Base-by-base conservation (phyloP, 768 basidiomycete species). In the Ramaria sp. region DNA sequence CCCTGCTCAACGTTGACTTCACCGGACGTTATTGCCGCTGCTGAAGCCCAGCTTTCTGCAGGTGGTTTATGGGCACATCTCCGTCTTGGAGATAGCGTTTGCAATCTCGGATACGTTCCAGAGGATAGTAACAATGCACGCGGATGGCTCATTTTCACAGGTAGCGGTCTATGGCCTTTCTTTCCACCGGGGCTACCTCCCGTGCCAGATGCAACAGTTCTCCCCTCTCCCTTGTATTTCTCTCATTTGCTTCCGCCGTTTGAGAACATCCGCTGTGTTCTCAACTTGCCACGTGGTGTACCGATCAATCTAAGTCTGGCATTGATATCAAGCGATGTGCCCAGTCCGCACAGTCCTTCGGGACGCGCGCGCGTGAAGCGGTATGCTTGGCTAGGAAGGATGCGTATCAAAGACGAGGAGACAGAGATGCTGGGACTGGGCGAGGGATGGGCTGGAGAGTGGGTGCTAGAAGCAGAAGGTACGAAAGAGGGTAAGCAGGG, bases 191-290 rank as follows among this genome's bases (percentile, higher is more conserved):
- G 62, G 0, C 71, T 74, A 3, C 67, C 81, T 3, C 69, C 83
- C 4, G 79, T 82, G 1, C 74, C 83, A 1, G 75, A 88, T 19
- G 75, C 72, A 51, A 75, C 50, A 7, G 24, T 45, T 15, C 59
- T 91, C 9, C 86, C 86, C 0, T 82, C 87, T 0, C 88, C 88
- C 1, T 80, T 83, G 60, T 91, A 89, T 71, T 90, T 86, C 67
- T 68, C 75, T 15, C 87, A 90, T 63, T 79, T 90, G 66, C 71
- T 81, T 57, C 73, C 72, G 39, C 66, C 68, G 12, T 53, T 57
- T 17, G 31, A 34, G 33, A 39, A 52, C 15, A 22, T 39, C 13
- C 51, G 51, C 12, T 37, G 33, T 34, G 34, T 22, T 7, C 37
- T 52, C 20, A 7, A 6, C 7, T 15, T 52, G 6, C 51, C 51